A percentile compares a stretch with the other conserved stretches of the same genome.
phyloP scores from a whole-genome alignment of 129 eudicot species.

The Helianthus tuberosus region DNA sequence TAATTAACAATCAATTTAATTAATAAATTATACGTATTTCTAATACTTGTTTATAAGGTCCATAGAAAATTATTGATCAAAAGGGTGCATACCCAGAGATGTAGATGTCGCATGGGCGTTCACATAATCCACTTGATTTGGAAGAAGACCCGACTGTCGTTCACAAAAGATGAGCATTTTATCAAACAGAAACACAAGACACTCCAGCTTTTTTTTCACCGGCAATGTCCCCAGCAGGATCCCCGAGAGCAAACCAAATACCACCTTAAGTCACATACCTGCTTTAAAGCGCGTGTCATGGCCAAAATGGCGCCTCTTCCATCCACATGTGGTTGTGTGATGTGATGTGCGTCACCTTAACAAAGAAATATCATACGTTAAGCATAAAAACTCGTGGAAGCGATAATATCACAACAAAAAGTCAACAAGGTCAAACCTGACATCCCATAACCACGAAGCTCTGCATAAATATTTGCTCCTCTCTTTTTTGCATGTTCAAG shows the following conservation, averaged over 20 bases:
- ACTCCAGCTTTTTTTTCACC: background rate
- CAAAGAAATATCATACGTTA: slow-evolving; percentile 12
- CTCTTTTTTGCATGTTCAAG: slow-evolving; percentile 87
- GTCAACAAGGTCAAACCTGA: slow-evolving; percentile 60
- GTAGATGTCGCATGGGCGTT: slow-evolving; percentile 99
- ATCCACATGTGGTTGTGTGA: slow-evolving; percentile 88
- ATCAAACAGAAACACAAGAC: background rate
- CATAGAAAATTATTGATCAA: background rate
- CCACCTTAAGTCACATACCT: slow-evolving; percentile 44
- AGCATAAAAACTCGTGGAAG: slow-evolving; percentile 2
- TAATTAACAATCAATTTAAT: slow-evolving; percentile 26
- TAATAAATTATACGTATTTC: background rate
- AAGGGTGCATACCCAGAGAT: slow-evolving; percentile 56
- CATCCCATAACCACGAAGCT: slow-evolving; percentile 94
- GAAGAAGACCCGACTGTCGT: slow-evolving; percentile 74
- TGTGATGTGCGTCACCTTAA: slow-evolving; percentile 95
- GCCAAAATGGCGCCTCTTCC: slow-evolving; percentile 95
- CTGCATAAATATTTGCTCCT: slow-evolving; percentile 87
- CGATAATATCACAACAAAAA: background rate
- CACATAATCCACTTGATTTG: slow-evolving; percentile 86
- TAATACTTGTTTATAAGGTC: background rate
- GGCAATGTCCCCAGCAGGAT: no score
- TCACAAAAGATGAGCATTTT: slow-evolving; percentile 5
- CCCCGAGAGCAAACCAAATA: background rate
- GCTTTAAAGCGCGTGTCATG: slow-evolving; percentile 83